A percentile compares a stretch with the other conserved stretches of the same genome.
These are phyloP conservation scores for Passiflora organensis DNA, from an alignment of 345 rosid genomes.

Conservation along the genomic window DNA sequence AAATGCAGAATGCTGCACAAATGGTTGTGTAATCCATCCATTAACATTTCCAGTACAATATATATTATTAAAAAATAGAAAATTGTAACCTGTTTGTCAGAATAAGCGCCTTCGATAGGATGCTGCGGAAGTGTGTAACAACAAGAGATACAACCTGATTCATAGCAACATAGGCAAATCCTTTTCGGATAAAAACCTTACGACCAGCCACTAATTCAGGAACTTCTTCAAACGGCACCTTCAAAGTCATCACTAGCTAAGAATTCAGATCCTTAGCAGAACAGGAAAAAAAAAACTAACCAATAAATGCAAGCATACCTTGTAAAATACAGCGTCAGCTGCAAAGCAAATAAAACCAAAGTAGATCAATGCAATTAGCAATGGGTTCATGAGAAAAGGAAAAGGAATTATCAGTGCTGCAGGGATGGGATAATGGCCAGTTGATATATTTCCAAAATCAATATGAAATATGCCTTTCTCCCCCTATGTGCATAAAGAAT, in stretches of 20 bases:
- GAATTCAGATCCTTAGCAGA: not conserved
- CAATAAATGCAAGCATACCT: constrained; percentile 45
- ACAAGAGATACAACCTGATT: constrained; percentile 88
- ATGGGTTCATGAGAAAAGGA: constrained; percentile 6
- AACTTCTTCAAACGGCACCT: constrained; percentile 98
- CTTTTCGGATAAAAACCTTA: constrained; percentile 60
- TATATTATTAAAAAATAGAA: too few species aligned
- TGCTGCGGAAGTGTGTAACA: constrained; percentile 72
- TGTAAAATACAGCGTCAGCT: constrained; percentile 63
- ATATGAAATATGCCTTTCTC: too few species aligned
- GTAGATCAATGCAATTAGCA: not conserved
- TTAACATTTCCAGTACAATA: too few species aligned
- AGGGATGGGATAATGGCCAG: not conserved
- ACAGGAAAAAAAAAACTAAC: not conserved
- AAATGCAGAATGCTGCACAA: too few species aligned
- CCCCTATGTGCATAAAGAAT: too few species aligned
- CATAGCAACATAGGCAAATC: constrained; percentile 81
- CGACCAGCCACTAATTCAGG: constrained; percentile 89
- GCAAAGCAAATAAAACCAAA: constrained; percentile 35
- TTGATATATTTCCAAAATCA: too few species aligned
- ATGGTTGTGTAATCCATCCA: too few species aligned
- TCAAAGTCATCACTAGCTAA: constrained; percentile 10
- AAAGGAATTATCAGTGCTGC: not conserved
- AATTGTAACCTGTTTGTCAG: constrained; percentile 70
- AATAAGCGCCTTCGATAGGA: constrained; percentile 72